Conservation (phyloP, 768 basidiomycete genomes). For the Neoboletus brunneissimus region DNA sequence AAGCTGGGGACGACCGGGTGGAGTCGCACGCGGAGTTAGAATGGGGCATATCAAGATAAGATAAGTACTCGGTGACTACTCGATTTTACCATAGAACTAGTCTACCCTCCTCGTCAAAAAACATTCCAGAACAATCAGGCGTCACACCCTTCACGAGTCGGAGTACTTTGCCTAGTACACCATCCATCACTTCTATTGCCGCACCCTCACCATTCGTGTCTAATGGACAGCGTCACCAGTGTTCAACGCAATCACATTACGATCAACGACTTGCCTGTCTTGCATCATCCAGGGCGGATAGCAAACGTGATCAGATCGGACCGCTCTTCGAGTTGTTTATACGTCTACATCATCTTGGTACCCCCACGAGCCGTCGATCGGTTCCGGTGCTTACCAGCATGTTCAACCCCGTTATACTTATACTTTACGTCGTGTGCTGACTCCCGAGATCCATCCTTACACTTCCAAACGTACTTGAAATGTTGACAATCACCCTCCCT, state of each 20-base stretch:
- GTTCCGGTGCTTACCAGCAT: slow-evolving; percentile 30
- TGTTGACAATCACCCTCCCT: slow-evolving; percentile 33
- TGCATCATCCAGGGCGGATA: slow-evolving; percentile 38
- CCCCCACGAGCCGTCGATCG: slow-evolving; percentile 20
- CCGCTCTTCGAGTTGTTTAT: slow-evolving; percentile 34
- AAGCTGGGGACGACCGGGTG: background rate
- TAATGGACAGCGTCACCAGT: background rate
- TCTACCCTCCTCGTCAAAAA: slow-evolving; percentile 29
- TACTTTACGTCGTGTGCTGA: slow-evolving; percentile 31
- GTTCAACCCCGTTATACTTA: slow-evolving; percentile 25
- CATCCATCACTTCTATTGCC: slow-evolving; percentile 24
- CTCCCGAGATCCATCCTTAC: slow-evolving; percentile 30
- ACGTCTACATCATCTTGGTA: slow-evolving; percentile 24
- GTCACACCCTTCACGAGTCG: slow-evolving; percentile 24
- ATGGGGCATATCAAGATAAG: slow-evolving; percentile 3
- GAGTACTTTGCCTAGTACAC: slow-evolving; percentile 26
- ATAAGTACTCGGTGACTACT: background rate
- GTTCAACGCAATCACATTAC: background rate
- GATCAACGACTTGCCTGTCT: slow-evolving; percentile 25
- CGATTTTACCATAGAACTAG: slow-evolving; percentile 15
- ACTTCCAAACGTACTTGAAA: slow-evolving; percentile 34
- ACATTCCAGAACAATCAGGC: slow-evolving; percentile 28
- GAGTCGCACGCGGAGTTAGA: slow-evolving; percentile 5
- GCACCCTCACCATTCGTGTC: slow-evolving; percentile 33
- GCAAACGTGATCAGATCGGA: slow-evolving; percentile 30